phyloP scores from a whole-genome alignment of 805 yeast genomes.

The Saturnispora halmiae region DNA sequence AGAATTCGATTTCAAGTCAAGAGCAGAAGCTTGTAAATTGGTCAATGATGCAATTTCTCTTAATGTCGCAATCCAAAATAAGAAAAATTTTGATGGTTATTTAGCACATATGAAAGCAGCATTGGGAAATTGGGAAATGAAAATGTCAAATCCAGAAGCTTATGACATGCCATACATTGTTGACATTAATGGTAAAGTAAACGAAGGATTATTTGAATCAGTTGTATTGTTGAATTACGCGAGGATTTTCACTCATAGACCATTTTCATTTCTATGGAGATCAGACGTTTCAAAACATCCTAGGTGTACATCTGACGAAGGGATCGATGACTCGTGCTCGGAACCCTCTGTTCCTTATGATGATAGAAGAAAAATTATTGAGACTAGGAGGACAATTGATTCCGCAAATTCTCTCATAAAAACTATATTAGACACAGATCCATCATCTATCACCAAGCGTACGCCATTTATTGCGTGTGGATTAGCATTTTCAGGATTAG shows the following conservation, averaged over 20 bases:
- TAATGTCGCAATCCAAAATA: constrained; percentile 37
- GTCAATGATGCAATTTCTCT: constrained; percentile 42
- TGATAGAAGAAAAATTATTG: constrained; percentile 39
- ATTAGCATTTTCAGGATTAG: constrained; percentile 42
- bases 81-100: constrained; percentile 30
- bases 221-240: constrained; percentile 41
- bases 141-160: constrained; percentile 35
- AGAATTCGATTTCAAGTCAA: constrained; percentile 38
- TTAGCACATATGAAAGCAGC: constrained; percentile 36
- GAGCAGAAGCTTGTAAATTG: constrained; percentile 38
- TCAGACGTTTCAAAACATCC: constrained; percentile 37
- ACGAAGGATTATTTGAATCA: constrained; percentile 48
- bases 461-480: constrained; percentile 48
- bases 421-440: constrained; percentile 38
- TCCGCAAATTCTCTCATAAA: constrained; percentile 43
- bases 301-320: constrained; percentile 28
- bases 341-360: constrained; percentile 17
- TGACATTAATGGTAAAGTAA: constrained; percentile 35
- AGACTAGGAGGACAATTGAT: constrained; percentile 45
- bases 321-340: constrained; percentile 25
- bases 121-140: constrained; percentile 43
- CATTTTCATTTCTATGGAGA: constrained; percentile 45
- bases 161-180: constrained; percentile 36
- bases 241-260: constrained; percentile 46
- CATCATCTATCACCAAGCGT: constrained; percentile 34